Evolutionary conservation across 768 basidiomycete genomes (phyloP), one percentile per base, ranked within the genome.

Genomic region (Infundibulicybe gibba): DNA sequence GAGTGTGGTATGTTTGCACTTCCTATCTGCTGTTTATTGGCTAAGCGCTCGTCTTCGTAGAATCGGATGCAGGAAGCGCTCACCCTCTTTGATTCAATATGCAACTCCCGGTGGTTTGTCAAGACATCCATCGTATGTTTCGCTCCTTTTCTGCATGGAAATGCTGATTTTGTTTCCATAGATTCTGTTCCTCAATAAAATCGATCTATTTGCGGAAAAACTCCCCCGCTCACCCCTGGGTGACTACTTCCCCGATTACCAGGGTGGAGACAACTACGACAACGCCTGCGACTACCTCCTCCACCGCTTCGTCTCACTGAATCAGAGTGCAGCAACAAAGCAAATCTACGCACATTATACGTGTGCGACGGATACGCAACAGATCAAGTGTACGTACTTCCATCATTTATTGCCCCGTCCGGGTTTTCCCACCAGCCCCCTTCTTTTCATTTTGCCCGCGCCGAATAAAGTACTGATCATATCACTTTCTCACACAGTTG

Each of bases 31-130:
- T 39, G 11, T n/a, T 35, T 43, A 8, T n/a, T 17, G 31, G 10
- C 15, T 35, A 13, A 37, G n/a, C 25, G 25, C 34, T 5, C 11
- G 15, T 32, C 43, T 8, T 54, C 48, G 11, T 52, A 90, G 87
- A 97, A 97, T 68, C 92, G 94, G 56, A 95, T 99, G 90, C 89
- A 95, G 73, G 95, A 97, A 65, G 90, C 94, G 0, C 68, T 97
- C 40, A 93, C 93, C 0, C 84, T 97, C 43, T 98, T 97, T 65
- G 95, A 97, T 65, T 95, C 93, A 45, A 97, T 97, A 74, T 94
- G 93, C 72, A 97, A 97, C 60, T 94, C 92, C 38, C 79, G 94
- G 51, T 97, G 90, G 92, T 95, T 95, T 63, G 88, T 91, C 60
- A 90, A 93, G 71, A 94, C 93, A 2, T 92, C 89, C 2, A 95